Evolutionary conservation across 257 asterid species (phyloP).

Genomic region (Perilla frutescens): DNA sequence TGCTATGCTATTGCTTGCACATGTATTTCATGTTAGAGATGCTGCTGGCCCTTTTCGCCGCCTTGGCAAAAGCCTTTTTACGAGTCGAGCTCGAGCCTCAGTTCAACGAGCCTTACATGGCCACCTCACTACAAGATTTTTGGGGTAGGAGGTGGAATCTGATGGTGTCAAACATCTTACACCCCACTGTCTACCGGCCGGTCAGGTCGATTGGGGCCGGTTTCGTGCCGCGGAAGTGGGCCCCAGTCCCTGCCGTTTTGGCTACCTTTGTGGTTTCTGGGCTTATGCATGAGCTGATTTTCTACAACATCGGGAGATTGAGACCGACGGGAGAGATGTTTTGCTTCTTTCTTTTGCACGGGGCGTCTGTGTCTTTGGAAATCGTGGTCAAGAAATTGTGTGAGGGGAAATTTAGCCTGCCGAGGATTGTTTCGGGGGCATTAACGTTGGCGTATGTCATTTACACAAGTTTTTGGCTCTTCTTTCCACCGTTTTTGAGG

Average conservation of each 20-base stretch:
- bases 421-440: conserved; percentile 44
- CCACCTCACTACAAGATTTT: conserved; percentile 65
- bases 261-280: conserved; percentile 65
- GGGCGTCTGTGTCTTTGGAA: conserved; percentile 45
- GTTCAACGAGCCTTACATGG: conserved; percentile 53
- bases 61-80: conserved; percentile 1
- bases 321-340: conserved; percentile 53
- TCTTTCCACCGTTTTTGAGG: conserved; percentile 60
- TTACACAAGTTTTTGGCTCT: conserved; percentile 54
- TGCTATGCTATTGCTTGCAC: conserved; percentile 46
- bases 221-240: conserved; percentile 29
- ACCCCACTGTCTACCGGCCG: conserved; percentile 48
- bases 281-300: conserved; percentile 70
- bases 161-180: conserved; percentile 53
- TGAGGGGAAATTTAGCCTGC: conserved; percentile 25
- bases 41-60: conserved; percentile 37
- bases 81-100: conserved; percentile 55
- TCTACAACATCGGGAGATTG: conserved; percentile 55
- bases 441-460: conserved; percentile 47
- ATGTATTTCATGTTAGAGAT: conserved; percentile 53
- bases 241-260: conserved; percentile 38
- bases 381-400: conserved; percentile 40
- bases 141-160: conserved; percentile 77
- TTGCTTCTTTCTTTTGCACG: conserved; percentile 53
- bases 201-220: conserved; percentile 8